A percentile compares a stretch with the other conserved stretches of the same genome.
These are phyloP conservation scores for Salix dunnii DNA, from an alignment of 345 rosid genomes.

Conservation along the genomic window DNA sequence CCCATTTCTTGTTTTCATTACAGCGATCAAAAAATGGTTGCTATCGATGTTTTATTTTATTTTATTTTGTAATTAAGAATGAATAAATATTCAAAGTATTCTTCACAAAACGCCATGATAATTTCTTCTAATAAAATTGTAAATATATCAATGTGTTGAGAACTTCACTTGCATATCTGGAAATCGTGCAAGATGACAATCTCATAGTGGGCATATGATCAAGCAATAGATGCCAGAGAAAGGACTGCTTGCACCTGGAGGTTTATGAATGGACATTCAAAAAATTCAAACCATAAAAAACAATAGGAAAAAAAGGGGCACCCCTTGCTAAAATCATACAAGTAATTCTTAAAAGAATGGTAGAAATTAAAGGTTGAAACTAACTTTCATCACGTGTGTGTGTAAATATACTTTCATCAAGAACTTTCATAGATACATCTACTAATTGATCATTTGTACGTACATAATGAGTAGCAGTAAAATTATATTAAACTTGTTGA, in stretches of 20 bases:
- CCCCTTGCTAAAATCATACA: not conserved
- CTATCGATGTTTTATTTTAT: not conserved
- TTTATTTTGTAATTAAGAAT: too few relatives aligned
- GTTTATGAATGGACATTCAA: not conserved
- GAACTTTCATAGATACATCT: too few relatives aligned
- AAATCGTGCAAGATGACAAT: constrained; percentile 12
- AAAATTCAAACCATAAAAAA: not conserved
- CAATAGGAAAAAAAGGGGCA: not conserved
- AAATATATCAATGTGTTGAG: not conserved
- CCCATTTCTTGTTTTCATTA: too few relatives aligned
- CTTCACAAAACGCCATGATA: too few relatives aligned
- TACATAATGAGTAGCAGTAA: too few relatives aligned
- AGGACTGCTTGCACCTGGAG: not conserved
- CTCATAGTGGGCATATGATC: not conserved
- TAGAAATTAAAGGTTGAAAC: too few relatives aligned
- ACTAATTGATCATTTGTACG: too few relatives aligned
- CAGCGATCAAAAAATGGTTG: not conserved
- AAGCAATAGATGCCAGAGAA: not conserved
- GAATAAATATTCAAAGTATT: too few relatives aligned
- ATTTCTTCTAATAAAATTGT: not conserved
- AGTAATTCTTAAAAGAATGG: not conserved
- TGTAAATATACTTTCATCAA: too few relatives aligned
- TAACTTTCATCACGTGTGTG: too few relatives aligned
- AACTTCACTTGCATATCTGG: constrained; percentile 7
- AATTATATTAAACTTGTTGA: too few relatives aligned